A percentile compares a stretch with the other conserved stretches of the same genome.
Evolutionary conservation across 805 yeast genomes (phyloP).

Genomic region (Saturnispora hagleri): DNA sequence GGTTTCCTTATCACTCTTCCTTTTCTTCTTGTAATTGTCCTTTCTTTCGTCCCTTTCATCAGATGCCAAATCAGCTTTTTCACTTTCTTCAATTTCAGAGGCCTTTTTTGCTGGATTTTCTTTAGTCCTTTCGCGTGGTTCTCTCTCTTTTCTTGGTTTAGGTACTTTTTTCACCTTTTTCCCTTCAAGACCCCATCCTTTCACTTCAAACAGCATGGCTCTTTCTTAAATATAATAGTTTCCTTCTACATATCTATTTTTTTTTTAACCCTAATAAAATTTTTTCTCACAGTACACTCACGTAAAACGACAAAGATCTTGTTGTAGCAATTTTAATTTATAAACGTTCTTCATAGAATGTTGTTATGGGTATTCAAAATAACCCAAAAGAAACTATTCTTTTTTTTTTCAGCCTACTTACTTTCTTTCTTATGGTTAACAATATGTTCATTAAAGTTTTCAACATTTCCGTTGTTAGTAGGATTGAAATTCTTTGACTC

Average conservation of each 20-base stretch:
- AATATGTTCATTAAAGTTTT: too few relatives aligned
- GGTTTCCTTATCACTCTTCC: neutral
- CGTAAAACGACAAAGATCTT: neutral
- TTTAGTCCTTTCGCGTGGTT: slow-evolving; percentile 11
- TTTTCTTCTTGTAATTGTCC: slow-evolving; percentile 4
- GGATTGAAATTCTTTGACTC: too few relatives aligned
- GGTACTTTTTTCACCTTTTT: slow-evolving; percentile 40
- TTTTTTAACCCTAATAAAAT: neutral
- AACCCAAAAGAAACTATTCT: too few relatives aligned
- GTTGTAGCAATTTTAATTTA: neutral
- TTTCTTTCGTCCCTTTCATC: neutral
- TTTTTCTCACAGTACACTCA: neutral
- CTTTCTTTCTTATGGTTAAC: too few relatives aligned
- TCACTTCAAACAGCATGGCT: slow-evolving; percentile 51
- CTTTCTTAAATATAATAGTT: neutral
- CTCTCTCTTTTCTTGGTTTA: slow-evolving; percentile 19
- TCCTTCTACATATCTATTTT: neutral
- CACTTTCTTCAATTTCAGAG: neutral
- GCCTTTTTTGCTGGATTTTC: slow-evolving; percentile 9
- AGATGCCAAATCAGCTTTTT: neutral
- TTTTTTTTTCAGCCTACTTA: too few relatives aligned
- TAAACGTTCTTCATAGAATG: too few relatives aligned
- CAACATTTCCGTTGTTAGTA: too few relatives aligned
- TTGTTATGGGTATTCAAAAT: too few relatives aligned
- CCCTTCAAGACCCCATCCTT: slow-evolving; percentile 68